These are phyloP conservation scores for Bruguiera parviflora DNA, from an alignment of 345 rosid genomes.

Conservation along the genomic window DNA sequence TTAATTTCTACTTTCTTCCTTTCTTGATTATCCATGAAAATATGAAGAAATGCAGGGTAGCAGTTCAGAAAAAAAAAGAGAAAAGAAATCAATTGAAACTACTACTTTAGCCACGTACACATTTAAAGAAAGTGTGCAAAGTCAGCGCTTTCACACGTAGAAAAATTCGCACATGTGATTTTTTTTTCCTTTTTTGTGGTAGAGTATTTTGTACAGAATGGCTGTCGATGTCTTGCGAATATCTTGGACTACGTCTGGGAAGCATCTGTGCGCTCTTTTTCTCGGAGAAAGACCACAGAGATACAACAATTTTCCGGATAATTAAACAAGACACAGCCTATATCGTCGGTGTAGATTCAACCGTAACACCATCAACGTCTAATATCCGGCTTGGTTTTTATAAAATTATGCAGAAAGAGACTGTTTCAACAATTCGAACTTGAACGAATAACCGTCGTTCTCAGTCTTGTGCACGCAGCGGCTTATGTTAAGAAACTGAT, in stretches of 20 bases:
- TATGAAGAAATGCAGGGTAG: not conserved
- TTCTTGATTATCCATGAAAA: not conserved
- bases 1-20: not conserved
- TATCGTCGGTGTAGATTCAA: not conserved
- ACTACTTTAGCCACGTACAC: not conserved
- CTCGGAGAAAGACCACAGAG: not conserved
- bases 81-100: not conserved
- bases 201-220: too few relatives aligned
- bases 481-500: too few relatives aligned
- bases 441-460: too few relatives aligned
- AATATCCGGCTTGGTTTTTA: not conserved
- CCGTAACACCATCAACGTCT: not conserved
- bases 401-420: too few relatives aligned
- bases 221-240: not conserved
- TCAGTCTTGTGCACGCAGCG: too few relatives aligned
- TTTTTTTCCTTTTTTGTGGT: too few relatives aligned
- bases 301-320: not conserved
- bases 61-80: not conserved
- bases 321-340: not conserved
- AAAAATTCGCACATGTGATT: not conserved
- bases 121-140: not conserved
- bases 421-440: too few relatives aligned
- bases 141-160: not conserved
- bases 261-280: not conserved
- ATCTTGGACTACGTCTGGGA: not conserved